These are phyloP conservation scores for Globisporangium splendens DNA, from an alignment of 352 stramenopile species.

Conservation along the genomic window DNA sequence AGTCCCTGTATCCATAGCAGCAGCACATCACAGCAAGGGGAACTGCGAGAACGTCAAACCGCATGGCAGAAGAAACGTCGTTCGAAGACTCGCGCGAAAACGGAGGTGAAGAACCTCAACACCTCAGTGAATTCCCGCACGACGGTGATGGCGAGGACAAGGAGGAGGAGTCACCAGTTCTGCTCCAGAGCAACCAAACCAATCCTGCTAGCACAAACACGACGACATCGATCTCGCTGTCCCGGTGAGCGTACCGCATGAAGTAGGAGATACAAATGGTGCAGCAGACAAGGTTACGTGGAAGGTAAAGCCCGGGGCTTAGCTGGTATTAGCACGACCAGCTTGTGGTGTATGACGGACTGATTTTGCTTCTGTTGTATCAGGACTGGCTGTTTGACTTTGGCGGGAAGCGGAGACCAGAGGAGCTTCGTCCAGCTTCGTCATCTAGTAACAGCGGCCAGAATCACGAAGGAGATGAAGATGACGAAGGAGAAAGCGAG, in stretches of 20 bases:
- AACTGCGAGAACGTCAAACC: slow-evolving; percentile 1
- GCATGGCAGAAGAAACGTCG: too few relatives aligned
- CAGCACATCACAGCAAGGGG: not conserved
- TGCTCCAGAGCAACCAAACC: not conserved
- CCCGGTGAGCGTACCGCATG: slow-evolving; percentile 1
- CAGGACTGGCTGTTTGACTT: slow-evolving; percentile 26
- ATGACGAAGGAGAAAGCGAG: slow-evolving; percentile 10
- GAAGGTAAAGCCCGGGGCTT: slow-evolving; percentile 4
- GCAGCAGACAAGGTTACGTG: slow-evolving; percentile 3
- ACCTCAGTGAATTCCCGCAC: not conserved
- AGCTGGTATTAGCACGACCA: not conserved
- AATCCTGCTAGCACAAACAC: not conserved
- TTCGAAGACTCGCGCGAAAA: too few relatives aligned
- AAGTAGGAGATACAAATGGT: not conserved
- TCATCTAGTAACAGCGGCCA: too few relatives aligned
- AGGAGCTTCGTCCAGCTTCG: too few relatives aligned
- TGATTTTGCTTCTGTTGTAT: not conserved
- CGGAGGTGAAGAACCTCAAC: too few relatives aligned
- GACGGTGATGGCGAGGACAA: not conserved
- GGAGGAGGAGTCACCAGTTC: not conserved
- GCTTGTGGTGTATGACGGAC: not conserved
- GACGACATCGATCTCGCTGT: slow-evolving; percentile 24
- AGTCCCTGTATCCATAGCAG: too few relatives aligned
- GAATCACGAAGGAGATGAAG: slow-evolving; percentile 4
- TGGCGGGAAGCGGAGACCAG: not conserved